These are phyloP conservation scores for Aaosphaeria pasadenensis DNA, from an alignment of 2,329 filamentous ascomycete species.

Conservation along the genomic window DNA sequence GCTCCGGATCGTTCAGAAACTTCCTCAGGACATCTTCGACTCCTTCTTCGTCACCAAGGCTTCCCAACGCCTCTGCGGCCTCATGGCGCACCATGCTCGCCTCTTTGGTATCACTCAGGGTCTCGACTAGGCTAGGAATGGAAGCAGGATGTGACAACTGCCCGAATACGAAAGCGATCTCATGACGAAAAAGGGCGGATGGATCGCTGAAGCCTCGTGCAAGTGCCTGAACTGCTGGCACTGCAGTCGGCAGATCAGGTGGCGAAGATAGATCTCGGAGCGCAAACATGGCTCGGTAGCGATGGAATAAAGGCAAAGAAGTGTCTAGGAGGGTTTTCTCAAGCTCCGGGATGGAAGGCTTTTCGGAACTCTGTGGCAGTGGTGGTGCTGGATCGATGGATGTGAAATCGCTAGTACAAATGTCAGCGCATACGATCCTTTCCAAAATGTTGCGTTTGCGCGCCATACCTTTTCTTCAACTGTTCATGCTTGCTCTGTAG, in stretches of 20 bases:
- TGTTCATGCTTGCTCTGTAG: conserved; percentile 62
- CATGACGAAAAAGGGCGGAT: conserved; percentile 93
- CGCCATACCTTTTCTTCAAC: conserved; percentile 70
- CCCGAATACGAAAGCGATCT: conserved; percentile 97
- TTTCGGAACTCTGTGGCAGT: conserved; percentile 63
- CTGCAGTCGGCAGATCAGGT: conserved; percentile 82
- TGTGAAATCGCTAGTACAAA: conserved; percentile 72
- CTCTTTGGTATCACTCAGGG: conserved; percentile 76
- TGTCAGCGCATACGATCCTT: conserved; percentile 8
- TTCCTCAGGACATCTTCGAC: conserved; percentile 81
- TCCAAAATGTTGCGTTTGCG: background rate
- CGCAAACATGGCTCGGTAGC: conserved; percentile 97
- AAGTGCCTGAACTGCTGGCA: conserved; percentile 81
- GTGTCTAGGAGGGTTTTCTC: conserved; percentile 77
- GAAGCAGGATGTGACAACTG: conserved; percentile 96
- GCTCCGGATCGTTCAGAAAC: conserved; percentile 86
- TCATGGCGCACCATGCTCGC: conserved; percentile 97
- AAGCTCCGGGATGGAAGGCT: conserved; percentile 68
- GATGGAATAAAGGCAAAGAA: conserved; percentile 75
- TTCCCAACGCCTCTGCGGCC: conserved; percentile 92
- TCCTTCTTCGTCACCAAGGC: conserved; percentile 87
- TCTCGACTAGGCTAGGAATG: conserved; percentile 79
- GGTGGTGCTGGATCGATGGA: conserved; percentile 95
- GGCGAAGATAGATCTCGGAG: conserved; percentile 93
- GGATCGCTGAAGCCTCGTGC: conserved; percentile 81